A percentile compares a stretch with the other conserved stretches of the same genome.
Conservation (phyloP, 2,329 filamentous ascomycete species). For the Penicillium sp. region DNA sequence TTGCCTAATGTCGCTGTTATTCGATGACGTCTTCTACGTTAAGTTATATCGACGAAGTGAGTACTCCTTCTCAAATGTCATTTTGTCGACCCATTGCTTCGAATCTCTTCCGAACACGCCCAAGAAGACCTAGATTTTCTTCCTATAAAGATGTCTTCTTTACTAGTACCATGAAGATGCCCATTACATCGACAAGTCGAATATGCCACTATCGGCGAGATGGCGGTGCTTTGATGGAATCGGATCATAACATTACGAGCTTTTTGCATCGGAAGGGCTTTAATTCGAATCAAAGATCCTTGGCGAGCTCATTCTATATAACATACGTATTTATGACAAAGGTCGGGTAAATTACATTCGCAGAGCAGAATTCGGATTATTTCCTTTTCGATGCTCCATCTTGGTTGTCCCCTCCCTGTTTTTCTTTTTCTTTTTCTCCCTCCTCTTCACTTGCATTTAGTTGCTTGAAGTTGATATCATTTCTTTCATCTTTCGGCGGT, state of each 20-base stretch:
- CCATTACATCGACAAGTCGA: neutral
- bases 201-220: neutral
- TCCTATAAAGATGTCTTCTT: too few species aligned
- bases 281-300: neutral
- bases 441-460: too few species aligned
- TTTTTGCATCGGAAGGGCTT: too few species aligned
- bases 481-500: too few species aligned
- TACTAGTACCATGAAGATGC: too few species aligned
- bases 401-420: too few species aligned
- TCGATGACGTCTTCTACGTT: neutral
- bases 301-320: neutral
- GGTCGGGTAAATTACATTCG: neutral
- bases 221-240: neutral
- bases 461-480: neutral
- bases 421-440: neutral
- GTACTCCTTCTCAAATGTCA: neutral
- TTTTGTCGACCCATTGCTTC: neutral
- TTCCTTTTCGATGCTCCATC: neutral
- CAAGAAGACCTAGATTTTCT: neutral
- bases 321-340: neutral
- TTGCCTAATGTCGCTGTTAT: too few species aligned
- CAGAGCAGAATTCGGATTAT: neutral
- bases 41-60: neutral
- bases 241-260: neutral
- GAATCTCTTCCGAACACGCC: neutral